Evolutionary conservation across 768 basidiomycete species (phyloP), one percentile per base, ranked within the genome.

Genomic region (Tricholoma furcatifolium): DNA sequence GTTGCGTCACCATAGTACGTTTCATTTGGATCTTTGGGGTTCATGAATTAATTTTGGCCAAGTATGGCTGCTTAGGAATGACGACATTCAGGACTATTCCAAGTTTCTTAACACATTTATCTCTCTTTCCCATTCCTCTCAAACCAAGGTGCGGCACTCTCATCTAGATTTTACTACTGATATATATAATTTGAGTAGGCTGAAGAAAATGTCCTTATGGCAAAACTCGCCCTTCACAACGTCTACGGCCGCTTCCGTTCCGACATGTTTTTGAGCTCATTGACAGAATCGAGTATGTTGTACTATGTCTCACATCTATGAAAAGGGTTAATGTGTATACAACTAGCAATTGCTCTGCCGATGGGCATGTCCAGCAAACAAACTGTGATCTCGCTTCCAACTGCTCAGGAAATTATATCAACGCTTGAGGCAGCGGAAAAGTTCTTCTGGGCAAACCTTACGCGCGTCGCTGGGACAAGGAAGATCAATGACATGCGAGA

Each of bases 261-360:
- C 0, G 94, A 98, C 64, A 89, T 97, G 74, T 90, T 94, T 65
- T 74, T 97, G 53, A 93, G 87, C 62, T 94, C 94, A 15, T 72
- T 98, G 20, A 81, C 87, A 0, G 96, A 98, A 65, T 96, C 96
- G 1, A 86, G 94, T 96, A 61, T 32, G 91, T 71, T 14, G 39
- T 23, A 32, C 42, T 34, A 31, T 9, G 45, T 30, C 31, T 27
- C 18, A 35, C 9, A 21, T 27, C 42, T 21, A 6, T 41, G 34
- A n/a, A 32, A 18, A 38, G 39, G 53, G 24, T 42, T 47, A 6
- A 15, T 2, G 21, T 53, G 3, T 17, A 38, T 62, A 27, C 10
- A 30, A 17, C 31, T 57, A 97, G 89, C 90, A 20, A 87, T 96
- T 55, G 83, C 91, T 3, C 77, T 93, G 51, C 91, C 92, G 0